A percentile compares a stretch with the other conserved stretches of the same genome.
Evolutionary conservation across 352 stramenopile genomes (phyloP).

Genomic region (Pythium dissotocum): DNA sequence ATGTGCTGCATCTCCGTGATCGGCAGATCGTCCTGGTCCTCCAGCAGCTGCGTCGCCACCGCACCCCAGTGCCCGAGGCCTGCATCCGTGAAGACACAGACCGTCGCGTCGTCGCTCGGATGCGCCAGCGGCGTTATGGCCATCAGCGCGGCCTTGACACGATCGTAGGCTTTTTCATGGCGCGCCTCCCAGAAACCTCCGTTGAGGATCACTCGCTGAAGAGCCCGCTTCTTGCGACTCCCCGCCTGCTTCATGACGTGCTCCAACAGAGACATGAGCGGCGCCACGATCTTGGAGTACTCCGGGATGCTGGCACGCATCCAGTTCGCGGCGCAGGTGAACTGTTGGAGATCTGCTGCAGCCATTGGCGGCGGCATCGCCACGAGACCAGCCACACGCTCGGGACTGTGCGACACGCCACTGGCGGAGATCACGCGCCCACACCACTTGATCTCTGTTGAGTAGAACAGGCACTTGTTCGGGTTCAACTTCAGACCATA

Average conservation of each 20-base stretch:
- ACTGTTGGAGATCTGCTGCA: constrained; percentile 34
- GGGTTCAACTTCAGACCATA: constrained; percentile 41
- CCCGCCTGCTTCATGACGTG: too few species aligned
- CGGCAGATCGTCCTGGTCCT: not conserved
- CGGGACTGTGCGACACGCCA: constrained; percentile 24
- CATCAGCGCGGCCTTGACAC: not conserved
- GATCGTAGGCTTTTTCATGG: too few species aligned
- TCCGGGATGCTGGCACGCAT: not conserved
- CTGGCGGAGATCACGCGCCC: constrained; percentile 24
- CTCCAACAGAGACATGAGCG: not conserved
- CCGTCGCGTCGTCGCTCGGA: not conserved
- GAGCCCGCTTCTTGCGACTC: too few species aligned
- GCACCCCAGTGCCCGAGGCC: not conserved
- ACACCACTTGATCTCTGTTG: constrained; percentile 27
- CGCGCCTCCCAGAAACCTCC: too few species aligned
- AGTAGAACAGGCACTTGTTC: constrained; percentile 37
- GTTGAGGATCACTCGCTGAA: too few species aligned
- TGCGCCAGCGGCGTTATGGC: not conserved
- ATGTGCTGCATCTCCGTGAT: not conserved
- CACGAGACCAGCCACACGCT: constrained; percentile 29
- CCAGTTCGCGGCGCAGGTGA: constrained; percentile 4
- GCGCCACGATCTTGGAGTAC: not conserved
- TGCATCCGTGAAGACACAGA: not conserved
- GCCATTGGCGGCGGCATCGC: constrained; percentile 21
- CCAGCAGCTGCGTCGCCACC: not conserved